A percentile compares a stretch with the other conserved stretches of the same genome.
These are phyloP conservation scores for Tillandsia fasciculata DNA, from an alignment of 176 grass and related monocot genomes.

Conservation along the genomic window DNA sequence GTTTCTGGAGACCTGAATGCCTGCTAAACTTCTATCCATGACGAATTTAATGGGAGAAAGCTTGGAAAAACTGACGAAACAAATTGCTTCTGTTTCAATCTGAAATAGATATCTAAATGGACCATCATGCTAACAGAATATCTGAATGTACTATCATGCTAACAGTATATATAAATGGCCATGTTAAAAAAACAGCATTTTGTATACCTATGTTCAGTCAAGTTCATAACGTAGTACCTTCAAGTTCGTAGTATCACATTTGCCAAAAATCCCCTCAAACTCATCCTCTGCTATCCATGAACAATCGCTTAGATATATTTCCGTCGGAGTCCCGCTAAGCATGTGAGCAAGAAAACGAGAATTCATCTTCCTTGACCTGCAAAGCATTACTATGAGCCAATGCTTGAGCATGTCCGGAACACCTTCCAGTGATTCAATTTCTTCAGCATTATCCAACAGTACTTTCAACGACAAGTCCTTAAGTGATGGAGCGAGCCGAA, in stretches of 20 bases:
- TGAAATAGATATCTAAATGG: too few species aligned
- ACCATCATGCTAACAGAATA: too few species aligned
- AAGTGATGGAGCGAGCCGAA: constrained; percentile 33
- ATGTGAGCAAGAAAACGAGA: constrained; percentile 47
- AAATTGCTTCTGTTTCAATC: too few species aligned
- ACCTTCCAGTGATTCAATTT: constrained; percentile 76
- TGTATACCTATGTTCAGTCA: constrained; percentile 10
- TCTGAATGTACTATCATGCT: too few species aligned
- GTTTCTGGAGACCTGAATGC: too few species aligned
- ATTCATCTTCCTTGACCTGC: constrained; percentile 74
- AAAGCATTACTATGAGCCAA: constrained; percentile 45
- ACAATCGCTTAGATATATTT: constrained; percentile 61
- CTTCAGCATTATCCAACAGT: constrained; percentile 49
- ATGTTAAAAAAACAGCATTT: neutral
- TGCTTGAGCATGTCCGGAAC: constrained; percentile 60
- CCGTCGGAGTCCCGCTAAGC: constrained; percentile 33
- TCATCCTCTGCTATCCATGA: constrained; percentile 72
- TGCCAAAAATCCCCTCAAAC: constrained; percentile 49
- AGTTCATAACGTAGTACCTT: constrained; percentile 35
- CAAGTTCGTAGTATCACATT: constrained; percentile 39
- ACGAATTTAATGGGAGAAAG: too few species aligned
- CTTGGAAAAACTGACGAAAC: too few species aligned
- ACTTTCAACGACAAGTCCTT: constrained; percentile 43
- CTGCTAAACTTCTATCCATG: too few species aligned
- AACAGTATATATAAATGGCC: neutral